A percentile compares a stretch with the other conserved stretches of the same genome.
These are phyloP conservation scores for Strigomonas galati DNA, from an alignment of 208 protist species.

Conservation along the genomic window DNA sequence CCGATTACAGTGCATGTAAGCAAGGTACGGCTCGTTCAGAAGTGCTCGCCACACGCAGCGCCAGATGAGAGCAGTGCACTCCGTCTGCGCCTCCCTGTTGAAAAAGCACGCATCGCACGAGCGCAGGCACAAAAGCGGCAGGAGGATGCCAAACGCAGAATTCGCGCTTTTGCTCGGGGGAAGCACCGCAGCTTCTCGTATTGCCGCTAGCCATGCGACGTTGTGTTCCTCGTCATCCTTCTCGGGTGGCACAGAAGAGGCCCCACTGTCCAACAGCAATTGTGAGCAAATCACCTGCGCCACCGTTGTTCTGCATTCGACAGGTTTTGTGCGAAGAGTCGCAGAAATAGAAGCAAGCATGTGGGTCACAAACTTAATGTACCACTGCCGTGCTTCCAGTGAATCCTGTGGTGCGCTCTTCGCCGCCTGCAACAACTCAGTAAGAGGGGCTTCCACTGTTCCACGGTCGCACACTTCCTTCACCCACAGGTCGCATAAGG, in stretches of 20 bases:
- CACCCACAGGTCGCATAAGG: neutral
- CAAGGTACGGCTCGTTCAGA: neutral
- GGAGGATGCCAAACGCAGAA: neutral
- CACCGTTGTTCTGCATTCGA: neutral
- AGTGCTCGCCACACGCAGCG: neutral
- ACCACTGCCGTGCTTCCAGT: conserved; percentile 8
- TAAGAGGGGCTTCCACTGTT: neutral
- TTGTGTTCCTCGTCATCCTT: neutral
- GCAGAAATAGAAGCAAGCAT: neutral
- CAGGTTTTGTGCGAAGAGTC: neutral
- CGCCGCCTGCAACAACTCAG: neutral
- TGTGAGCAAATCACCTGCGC: neutral
- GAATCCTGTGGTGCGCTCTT: neutral
- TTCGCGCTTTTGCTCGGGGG: neutral
- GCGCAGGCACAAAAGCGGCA: conserved; percentile 6
- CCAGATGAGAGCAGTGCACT: neutral
- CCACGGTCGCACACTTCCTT: neutral
- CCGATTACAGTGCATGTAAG: conserved; percentile 16
- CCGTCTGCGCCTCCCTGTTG: too few species aligned
- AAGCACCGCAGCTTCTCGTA: too few species aligned
- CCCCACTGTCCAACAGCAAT: neutral
- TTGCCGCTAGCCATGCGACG: neutral
- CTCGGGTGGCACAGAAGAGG: neutral
- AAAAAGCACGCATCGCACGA: neutral
- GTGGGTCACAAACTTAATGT: conserved; percentile 6